Base-by-base conservation (phyloP, 2,329 filamentous ascomycete genomes). In the Myriosclerotinia curreyana region DNA sequence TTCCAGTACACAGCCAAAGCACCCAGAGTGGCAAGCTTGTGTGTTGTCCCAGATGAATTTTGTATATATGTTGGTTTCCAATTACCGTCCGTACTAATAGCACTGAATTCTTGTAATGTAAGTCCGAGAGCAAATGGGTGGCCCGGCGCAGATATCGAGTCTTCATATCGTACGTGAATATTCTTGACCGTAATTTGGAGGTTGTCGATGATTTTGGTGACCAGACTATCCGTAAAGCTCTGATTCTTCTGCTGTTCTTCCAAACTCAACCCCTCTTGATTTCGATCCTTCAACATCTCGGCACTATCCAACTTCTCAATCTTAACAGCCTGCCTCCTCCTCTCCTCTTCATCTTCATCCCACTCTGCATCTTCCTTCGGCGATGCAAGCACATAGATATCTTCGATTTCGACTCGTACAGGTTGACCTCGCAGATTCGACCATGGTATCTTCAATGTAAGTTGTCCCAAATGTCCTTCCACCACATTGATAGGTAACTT, bases 301-400 rank as follows among this genome's bases (percentile, higher is more conserved):
- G 95, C 95, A 70, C 92, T 96, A 76, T 99, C 95, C 8, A 99
- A 84, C 78, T 97, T 96, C 78, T 99, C 95, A 86, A 99, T 96
- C 80, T 99, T 99, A 73, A 99, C 84, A n/a, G 89, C 84, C 75
- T 97, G 92, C 67, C 86, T 87, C 74, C 95, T 84, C 60, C 86
- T 85, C 70, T 94, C 91, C 76, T 99, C 95, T 74, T 99, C 95
- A 14, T 94, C 91, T 65, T 93, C 87, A 70, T 99, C 88, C 76
- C 96, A 98, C 72, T 93, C 90, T 34, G 92, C 88, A 78, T 99
- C 94, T 77, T 96, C 93, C 77, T 95, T 96, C 2, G 95, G 96
- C 8, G 93, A 96, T 7, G 96, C 95, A 62, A 99, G 82, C 42
- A 99, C 81, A 76, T 93, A 99, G 56, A 99, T 93, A 86, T 99